phyloP scores from a whole-genome alignment of 108 stramenopile species.

The Skeletonema tropicum region DNA sequence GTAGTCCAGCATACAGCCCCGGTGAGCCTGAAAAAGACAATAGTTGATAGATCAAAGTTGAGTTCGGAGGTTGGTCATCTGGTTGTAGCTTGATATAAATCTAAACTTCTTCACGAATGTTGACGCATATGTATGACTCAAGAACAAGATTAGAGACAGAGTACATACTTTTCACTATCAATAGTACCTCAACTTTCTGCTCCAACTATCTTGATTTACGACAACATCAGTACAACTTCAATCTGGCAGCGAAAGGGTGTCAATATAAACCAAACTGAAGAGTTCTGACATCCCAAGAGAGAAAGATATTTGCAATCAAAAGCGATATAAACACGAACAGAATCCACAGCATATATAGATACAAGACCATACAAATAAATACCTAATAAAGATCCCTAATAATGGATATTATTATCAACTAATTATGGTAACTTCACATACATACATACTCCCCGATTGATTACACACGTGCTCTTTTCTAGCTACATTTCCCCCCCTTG shows the following conservation, averaged over 20 bases:
- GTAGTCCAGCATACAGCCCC: slow-evolving; percentile 73
- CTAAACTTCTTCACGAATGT: neutral
- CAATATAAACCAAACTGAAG: too few species aligned
- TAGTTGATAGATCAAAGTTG: neutral
- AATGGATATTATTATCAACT: neutral
- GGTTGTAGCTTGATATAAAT: neutral
- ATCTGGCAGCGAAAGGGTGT: too few species aligned
- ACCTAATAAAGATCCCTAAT: neutral
- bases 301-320: too few species aligned
- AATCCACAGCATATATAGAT: too few species aligned
- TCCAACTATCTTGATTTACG: too few species aligned
- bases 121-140: neutral
- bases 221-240: too few species aligned
- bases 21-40: slow-evolving; percentile 58
- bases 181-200: too few species aligned
- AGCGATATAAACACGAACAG: too few species aligned
- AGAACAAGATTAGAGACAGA: neutral
- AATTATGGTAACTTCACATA: neutral
- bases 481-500: neutral
- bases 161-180: neutral
- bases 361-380: neutral
- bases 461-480: neutral
- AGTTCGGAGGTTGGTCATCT: neutral
- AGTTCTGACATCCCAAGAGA: too few species aligned
- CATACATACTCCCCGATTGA: neutral